Conservation (phyloP, 805 yeast genomes). For the Starmerella gropengiesseri region DNA sequence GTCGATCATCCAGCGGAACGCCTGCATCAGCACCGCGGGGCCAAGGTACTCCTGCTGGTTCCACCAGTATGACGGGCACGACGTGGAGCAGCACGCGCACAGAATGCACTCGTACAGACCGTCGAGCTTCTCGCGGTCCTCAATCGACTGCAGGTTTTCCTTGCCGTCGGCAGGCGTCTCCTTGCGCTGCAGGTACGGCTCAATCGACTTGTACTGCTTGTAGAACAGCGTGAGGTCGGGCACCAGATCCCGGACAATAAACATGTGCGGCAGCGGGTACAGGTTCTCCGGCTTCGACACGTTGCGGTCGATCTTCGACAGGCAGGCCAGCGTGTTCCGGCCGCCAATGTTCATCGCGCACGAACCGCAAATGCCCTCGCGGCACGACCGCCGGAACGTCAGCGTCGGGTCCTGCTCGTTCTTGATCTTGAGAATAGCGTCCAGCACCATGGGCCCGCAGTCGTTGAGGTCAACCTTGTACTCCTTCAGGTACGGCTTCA, state of each 20-base stretch:
- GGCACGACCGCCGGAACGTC: conserved; percentile 95
- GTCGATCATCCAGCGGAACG: conserved; percentile 97
- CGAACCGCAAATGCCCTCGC: conserved; percentile 99
- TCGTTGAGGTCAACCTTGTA: conserved; percentile 77
- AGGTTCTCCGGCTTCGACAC: conserved; percentile 65
- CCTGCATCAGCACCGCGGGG: conserved; percentile 98
- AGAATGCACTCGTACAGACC: conserved; percentile 95
- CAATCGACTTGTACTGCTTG: conserved; percentile 96
- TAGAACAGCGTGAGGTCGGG: conserved; percentile 97
- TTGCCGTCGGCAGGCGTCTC: conserved; percentile 76
- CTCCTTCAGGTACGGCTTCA: conserved; percentile 74
- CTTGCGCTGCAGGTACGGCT: conserved; percentile 87
- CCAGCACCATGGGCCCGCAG: conserved; percentile 97
- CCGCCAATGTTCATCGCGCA: conserved; percentile 99
- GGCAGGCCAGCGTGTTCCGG: conserved; percentile 89
- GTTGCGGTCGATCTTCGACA: conserved; percentile 85
- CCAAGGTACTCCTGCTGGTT: conserved; percentile 97
- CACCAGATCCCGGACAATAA: conserved; percentile 89
- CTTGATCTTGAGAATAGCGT: conserved; percentile 87
- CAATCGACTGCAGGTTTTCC: conserved; percentile 83
- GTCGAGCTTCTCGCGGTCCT: conserved; percentile 90
- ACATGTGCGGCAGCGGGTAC: conserved; percentile 97
- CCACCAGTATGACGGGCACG: conserved; percentile 99
- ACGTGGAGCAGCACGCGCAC: conserved; percentile 97
- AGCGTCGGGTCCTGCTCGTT: conserved; percentile 93